phyloP scores from a whole-genome alignment of 2,329 filamentous ascomycete species.

The Colletotrichum sp. region DNA sequence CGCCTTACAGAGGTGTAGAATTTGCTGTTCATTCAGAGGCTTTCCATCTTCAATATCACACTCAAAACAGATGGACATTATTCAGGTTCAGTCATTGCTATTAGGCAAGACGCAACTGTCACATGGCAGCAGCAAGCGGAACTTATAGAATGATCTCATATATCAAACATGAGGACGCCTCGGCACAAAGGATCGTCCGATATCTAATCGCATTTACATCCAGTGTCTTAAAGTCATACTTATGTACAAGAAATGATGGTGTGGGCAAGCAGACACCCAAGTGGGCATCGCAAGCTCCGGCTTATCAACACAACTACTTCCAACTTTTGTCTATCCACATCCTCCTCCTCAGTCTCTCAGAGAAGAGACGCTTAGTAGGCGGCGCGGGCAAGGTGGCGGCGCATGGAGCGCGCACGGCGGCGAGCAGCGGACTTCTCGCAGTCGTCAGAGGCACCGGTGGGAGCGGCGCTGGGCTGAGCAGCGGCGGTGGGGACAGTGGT shows the following conservation, averaged over 20 bases:
- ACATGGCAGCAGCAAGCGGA: background rate
- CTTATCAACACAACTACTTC: background rate
- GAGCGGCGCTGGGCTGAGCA: background rate
- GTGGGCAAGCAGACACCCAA: background rate
- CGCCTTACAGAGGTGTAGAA: too few species aligned
- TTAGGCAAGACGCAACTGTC: rapidly evolving
- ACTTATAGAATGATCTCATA: background rate
- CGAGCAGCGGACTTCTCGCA: conserved; percentile 14
- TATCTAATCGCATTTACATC: conserved; percentile 14
- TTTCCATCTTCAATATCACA: background rate
- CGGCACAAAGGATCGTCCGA: background rate
- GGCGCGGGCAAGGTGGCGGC: background rate
- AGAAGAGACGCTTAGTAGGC: background rate
- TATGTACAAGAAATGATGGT: conserved; percentile 14
- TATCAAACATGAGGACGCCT: conserved; percentile 12
- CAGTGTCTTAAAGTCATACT: conserved; percentile 16
- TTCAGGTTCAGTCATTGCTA: rapidly evolving
- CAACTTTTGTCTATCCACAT: background rate
- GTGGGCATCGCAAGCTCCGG: background rate
- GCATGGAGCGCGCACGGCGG: conserved; percentile 15
- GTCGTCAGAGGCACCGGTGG: background rate
- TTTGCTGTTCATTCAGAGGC: too few species aligned
- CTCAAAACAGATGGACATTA: background rate
- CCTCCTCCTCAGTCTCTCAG: background rate
- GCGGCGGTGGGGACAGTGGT: background rate